Evolutionary conservation across 441 rosid genomes (phyloP).

Genomic region (Codiaeum variegatum): DNA sequence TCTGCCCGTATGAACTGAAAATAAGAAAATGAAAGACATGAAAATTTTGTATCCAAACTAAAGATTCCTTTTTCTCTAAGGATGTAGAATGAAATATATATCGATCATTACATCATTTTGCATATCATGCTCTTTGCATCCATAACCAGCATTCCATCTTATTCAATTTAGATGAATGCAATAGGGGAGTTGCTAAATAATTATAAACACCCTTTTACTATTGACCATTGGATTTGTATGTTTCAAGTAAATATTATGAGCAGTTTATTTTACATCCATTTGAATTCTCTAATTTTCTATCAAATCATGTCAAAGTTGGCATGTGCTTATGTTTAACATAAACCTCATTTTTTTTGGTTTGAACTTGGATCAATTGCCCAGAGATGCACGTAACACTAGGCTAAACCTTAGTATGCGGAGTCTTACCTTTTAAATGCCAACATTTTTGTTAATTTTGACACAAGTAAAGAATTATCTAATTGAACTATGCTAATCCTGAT

Average conservation of each 20-base stretch:
- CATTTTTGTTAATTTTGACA: not conserved
- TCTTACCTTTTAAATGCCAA: not conserved
- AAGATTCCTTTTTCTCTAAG: not conserved
- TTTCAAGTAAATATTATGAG: not conserved
- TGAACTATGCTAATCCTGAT: not conserved
- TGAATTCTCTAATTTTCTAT: not conserved
- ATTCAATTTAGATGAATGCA: not conserved
- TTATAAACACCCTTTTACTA: not conserved
- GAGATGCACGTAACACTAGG: too few species aligned
- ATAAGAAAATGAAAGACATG: conserved; percentile 25
- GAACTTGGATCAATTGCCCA: too few species aligned
- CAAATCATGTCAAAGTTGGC: not conserved
- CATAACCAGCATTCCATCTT: not conserved
- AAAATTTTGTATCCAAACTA: conserved; percentile 4
- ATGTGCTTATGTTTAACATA: not conserved
- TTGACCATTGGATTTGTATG: not conserved
- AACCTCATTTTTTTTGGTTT: too few species aligned
- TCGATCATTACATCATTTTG: not conserved
- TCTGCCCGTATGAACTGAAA: conserved; percentile 92
- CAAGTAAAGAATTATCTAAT: not conserved
- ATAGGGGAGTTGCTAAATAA: not conserved
- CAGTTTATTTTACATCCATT: not conserved
- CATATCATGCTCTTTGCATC: not conserved
- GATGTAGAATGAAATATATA: not conserved
- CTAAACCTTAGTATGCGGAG: too few species aligned